A percentile compares a stretch with the other conserved stretches of the same genome.
phyloP scores from a whole-genome alignment of 371 early-diverging fungal species.

The Blakeslea trispora region DNA sequence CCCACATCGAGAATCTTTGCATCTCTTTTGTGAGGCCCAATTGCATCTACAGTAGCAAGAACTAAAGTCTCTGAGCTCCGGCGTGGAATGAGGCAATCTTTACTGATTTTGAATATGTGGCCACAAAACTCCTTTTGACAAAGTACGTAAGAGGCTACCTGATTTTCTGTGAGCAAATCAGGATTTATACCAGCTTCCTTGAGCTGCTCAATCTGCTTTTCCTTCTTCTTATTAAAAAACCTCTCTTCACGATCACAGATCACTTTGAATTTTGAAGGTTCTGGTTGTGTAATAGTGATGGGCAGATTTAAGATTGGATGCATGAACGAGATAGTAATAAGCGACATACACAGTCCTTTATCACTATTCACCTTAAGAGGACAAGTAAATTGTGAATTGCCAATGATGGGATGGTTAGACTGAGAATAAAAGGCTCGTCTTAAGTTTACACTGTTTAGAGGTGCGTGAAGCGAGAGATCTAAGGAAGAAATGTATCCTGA shows the following conservation, averaged over 20 bases:
- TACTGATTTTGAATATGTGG: slow-evolving; percentile 58
- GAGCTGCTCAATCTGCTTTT: slow-evolving; percentile 53
- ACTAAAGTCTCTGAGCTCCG: slow-evolving; percentile 71
- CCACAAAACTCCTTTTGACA: slow-evolving; percentile 64
- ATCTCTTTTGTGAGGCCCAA: background rate
- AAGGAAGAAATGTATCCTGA: slow-evolving; percentile 48
- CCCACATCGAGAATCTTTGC: slow-evolving; percentile 68
- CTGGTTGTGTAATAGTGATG: slow-evolving; percentile 29
- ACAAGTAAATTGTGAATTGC: slow-evolving; percentile 58
- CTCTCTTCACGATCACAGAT: slow-evolving; percentile 60
- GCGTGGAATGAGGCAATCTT: slow-evolving; percentile 73
- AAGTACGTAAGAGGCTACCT: slow-evolving; percentile 61
- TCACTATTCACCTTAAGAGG: slow-evolving; percentile 60
- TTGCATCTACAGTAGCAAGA: slow-evolving; percentile 30
- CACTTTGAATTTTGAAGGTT: slow-evolving; percentile 52
- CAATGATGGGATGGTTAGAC: slow-evolving; percentile 61
- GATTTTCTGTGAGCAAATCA: slow-evolving; percentile 38
- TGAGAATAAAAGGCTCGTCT: slow-evolving; percentile 45
- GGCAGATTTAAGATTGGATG: slow-evolving; percentile 36
- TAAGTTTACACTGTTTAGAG: slow-evolving; percentile 36
- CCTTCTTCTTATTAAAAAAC: slow-evolving; percentile 52
- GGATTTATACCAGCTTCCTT: slow-evolving; percentile 37
- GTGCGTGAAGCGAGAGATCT: slow-evolving; percentile 38
- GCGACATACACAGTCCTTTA: slow-evolving; percentile 63
- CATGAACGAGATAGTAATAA: slow-evolving; percentile 46